A percentile compares a stretch with the other conserved stretches of the same genome.
These are phyloP conservation scores for Davidsoniella neocaledoniae DNA, from an alignment of 2,329 filamentous ascomycete species.

Conservation along the genomic window DNA sequence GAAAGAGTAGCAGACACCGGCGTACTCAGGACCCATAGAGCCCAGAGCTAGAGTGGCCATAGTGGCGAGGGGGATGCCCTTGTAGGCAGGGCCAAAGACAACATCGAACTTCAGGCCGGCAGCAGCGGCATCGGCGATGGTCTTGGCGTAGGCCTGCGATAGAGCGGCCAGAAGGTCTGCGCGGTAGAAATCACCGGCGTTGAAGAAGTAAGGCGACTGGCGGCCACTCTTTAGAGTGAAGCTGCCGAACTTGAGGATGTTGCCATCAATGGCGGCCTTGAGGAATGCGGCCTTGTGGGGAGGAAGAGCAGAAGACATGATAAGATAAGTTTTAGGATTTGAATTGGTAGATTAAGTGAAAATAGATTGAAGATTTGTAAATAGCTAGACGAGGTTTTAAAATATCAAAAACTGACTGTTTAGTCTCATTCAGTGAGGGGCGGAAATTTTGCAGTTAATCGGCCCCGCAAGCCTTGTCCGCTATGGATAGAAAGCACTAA, in stretches of 20 bases:
- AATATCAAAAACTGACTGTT: background rate
- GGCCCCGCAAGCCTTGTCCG: slow-evolving; percentile 1
- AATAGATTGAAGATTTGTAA: background rate
- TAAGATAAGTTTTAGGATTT: slow-evolving; percentile 10
- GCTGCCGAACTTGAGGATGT: slow-evolving; percentile 63
- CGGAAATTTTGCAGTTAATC: slow-evolving; percentile 2
- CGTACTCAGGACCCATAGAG: slow-evolving; percentile 50
- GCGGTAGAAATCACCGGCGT: slow-evolving; percentile 78
- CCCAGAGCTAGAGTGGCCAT: slow-evolving; percentile 61
- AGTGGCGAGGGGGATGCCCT: slow-evolving; percentile 82
- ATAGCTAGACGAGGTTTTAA: background rate
- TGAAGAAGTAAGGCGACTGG: slow-evolving; percentile 93
- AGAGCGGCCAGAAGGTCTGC: slow-evolving; percentile 63
- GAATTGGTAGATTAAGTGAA: background rate
- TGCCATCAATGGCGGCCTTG: slow-evolving; percentile 46
- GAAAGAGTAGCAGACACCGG: slow-evolving; percentile 65
- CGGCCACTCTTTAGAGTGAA: slow-evolving; percentile 89
- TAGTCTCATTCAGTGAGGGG: background rate
- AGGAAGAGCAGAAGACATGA: slow-evolving; percentile 30
- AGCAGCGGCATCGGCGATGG: slow-evolving; percentile 33
- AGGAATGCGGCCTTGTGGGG: slow-evolving; percentile 60
- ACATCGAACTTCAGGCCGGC: slow-evolving; percentile 52
- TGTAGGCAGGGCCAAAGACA: slow-evolving; percentile 89
- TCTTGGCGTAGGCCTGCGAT: slow-evolving; percentile 61
- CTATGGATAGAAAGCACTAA: too few relatives aligned